Conservation (phyloP, 1,139 yeast species). For the Geotrichum klebahnii region DNA sequence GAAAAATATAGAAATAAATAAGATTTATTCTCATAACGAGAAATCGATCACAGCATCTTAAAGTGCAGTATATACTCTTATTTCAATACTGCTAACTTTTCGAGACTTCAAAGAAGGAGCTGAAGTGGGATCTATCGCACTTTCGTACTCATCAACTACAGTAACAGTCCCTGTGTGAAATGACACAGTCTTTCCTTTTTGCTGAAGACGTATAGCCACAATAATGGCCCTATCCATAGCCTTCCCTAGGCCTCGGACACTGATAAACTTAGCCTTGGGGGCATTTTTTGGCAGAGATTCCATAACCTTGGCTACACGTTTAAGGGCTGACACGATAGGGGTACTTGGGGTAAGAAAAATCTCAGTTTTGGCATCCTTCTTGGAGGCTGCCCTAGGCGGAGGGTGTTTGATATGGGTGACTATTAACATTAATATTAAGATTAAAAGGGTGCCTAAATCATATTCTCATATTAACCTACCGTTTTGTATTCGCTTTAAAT, state of each 20-base stretch:
- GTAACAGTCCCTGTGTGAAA: conserved; percentile 25
- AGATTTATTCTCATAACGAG: too few species aligned
- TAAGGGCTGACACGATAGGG: conserved; percentile 31
- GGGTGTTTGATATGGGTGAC: conserved; percentile 22
- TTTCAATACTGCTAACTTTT: conserved; percentile 16
- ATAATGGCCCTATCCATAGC: conserved; percentile 36
- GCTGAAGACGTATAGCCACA: conserved; percentile 33
- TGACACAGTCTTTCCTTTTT: conserved; percentile 28
- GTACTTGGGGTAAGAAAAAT: conserved; percentile 26
- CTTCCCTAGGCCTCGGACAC: conserved; percentile 31
- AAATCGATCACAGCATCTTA: too few species aligned
- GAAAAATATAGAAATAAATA: background rate
- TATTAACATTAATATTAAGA: background rate
- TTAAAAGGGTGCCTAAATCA: background rate
- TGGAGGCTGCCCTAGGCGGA: conserved; percentile 14
- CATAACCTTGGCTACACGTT: conserved; percentile 25
- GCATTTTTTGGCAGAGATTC: conserved; percentile 10
- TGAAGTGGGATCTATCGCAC: background rate
- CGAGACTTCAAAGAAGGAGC: conserved; percentile 5
- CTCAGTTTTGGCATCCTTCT: conserved; percentile 15
- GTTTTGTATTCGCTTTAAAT: conserved; percentile 11
- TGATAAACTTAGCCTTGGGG: conserved; percentile 14
- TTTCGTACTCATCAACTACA: conserved; percentile 29
- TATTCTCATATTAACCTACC: conserved; percentile 7
- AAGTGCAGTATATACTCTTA: conserved; percentile 7